phyloP scores from a whole-genome alignment of 495 filamentous ascomycete species.

The Aspergillus nanangensis region DNA sequence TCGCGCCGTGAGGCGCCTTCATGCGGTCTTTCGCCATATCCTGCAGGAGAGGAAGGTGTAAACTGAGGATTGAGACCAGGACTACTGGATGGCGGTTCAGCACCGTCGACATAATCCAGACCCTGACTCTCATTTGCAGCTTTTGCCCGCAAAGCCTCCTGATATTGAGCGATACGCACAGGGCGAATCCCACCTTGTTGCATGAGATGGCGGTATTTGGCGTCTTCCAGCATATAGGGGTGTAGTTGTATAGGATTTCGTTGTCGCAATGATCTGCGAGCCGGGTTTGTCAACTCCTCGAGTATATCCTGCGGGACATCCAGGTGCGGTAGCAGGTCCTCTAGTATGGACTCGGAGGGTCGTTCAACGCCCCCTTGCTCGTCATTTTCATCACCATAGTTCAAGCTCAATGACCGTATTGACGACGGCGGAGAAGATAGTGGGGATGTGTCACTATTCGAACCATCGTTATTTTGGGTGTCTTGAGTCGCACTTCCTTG shows the following conservation, averaged over 20 bases:
- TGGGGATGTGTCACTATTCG: conserved; percentile 29
- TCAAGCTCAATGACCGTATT: conserved; percentile 10
- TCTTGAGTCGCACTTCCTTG: not conserved
- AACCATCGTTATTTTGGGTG: not conserved
- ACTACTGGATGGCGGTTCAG: conserved; percentile 29
- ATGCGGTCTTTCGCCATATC: conserved; percentile 1
- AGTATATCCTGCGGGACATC: conserved; percentile 30
- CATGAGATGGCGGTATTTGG: conserved; percentile 57
- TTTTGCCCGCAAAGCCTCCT: conserved; percentile 14
- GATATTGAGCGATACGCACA: conserved; percentile 41
- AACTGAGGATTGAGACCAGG: conserved; percentile 15
- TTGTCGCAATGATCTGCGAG: conserved; percentile 50
- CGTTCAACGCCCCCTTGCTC: not conserved
- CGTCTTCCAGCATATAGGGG: conserved; percentile 65
- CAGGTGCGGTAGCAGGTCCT: conserved; percentile 18
- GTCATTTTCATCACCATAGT: conserved; percentile 1
- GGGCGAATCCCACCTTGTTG: conserved; percentile 60
- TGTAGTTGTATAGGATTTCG: conserved; percentile 74
- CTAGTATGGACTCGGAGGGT: too few species aligned
- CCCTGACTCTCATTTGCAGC: conserved; percentile 50
- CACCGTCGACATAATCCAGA: conserved; percentile 24
- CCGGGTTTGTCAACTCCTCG: conserved; percentile 26
- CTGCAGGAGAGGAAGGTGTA: conserved; percentile 17
- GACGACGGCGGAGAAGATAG: conserved; percentile 40
- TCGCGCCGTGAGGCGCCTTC: not conserved